Evolutionary conservation across 202 grass and related monocot genomes (phyloP).

Genomic region (Panicum hallii): DNA sequence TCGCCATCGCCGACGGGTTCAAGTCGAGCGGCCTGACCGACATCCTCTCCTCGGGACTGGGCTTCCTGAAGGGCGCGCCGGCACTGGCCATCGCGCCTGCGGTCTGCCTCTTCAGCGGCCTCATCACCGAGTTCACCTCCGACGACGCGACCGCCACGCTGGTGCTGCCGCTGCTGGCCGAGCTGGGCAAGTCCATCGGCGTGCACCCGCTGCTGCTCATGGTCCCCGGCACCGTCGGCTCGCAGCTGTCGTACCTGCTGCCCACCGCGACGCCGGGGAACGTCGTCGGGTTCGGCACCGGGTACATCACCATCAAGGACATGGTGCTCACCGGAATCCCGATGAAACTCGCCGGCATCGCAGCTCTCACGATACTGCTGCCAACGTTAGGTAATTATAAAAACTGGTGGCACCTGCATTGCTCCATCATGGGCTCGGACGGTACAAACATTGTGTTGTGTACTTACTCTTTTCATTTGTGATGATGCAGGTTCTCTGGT

Average conservation of each 20-base stretch:
- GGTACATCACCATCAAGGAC: conserved; percentile 70
- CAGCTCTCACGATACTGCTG: conserved; percentile 59
- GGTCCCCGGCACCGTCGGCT: conserved; percentile 75
- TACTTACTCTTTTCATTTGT: not conserved
- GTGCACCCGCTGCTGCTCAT: conserved; percentile 81
- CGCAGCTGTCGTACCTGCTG: conserved; percentile 79
- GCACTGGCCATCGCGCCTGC: conserved; percentile 61
- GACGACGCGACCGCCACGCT: conserved; percentile 84
- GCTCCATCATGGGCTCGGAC: not conserved
- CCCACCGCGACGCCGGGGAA: conserved; percentile 79
- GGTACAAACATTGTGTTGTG: not conserved
- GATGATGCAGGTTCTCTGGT: conserved; percentile 59
- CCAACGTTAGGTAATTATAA: conserved; percentile 64
- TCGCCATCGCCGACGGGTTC: conserved; percentile 84
- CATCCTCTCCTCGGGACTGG: conserved; percentile 58
- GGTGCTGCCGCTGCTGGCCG: conserved; percentile 75
- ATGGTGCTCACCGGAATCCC: conserved; percentile 73
- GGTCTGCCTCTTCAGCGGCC: conserved; percentile 58
- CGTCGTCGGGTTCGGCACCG: conserved; percentile 76
- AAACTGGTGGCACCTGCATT: not conserved
- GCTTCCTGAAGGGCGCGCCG: conserved; percentile 73
- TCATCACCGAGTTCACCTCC: conserved; percentile 86
- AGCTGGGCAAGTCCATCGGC: conserved; percentile 64
- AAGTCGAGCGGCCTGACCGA: conserved; percentile 62
- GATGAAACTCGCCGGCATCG: conserved; percentile 61